Percentiles rank a stretch among this genome's conserved stretches.
Conservation (phyloP, 2,329 filamentous ascomycete species). For the Teratosphaeria destructans region DNA sequence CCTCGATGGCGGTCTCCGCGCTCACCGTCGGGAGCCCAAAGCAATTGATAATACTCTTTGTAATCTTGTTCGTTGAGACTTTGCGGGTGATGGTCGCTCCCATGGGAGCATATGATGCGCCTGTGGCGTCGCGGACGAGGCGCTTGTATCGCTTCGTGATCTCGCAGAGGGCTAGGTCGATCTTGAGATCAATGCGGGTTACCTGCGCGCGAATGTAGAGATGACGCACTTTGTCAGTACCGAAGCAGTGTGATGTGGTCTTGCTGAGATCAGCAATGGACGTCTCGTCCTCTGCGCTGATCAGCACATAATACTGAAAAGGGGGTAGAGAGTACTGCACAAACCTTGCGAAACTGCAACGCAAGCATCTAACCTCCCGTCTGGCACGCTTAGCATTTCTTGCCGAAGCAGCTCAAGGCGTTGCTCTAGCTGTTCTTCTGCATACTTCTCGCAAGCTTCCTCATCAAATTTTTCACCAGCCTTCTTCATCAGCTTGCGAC, state of each 20-base stretch:
- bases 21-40: constrained; percentile 14
- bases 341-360: constrained; percentile 18
- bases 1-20: constrained; percentile 10
- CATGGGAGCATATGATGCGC: constrained; percentile 7
- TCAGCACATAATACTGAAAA: not conserved
- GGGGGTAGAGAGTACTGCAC: not conserved
- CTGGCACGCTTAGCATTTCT: constrained; percentile 15
- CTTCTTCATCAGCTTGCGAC: constrained; percentile 11
- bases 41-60: constrained; percentile 14
- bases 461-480: constrained; percentile 11
- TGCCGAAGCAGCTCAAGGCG: constrained; percentile 13
- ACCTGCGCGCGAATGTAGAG: constrained; percentile 26
- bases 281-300: constrained; percentile 18
- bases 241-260: constrained; percentile 23
- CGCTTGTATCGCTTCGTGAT: constrained; percentile 22
- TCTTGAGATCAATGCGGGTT: constrained; percentile 25
- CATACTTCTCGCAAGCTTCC: constrained; percentile 14
- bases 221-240: constrained; percentile 24
- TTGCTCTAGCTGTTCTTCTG: constrained; percentile 15
- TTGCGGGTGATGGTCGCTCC: constrained; percentile 15
- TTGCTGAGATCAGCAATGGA: constrained; percentile 22
- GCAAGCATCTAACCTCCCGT: constrained; percentile 16
- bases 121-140: constrained; percentile 18
- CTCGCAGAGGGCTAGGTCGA: constrained; percentile 26
- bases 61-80: constrained; percentile 15